Evolutionary conservation across 2,329 filamentous ascomycete genomes (phyloP).

Genomic region (Lachnellula willkommii): DNA sequence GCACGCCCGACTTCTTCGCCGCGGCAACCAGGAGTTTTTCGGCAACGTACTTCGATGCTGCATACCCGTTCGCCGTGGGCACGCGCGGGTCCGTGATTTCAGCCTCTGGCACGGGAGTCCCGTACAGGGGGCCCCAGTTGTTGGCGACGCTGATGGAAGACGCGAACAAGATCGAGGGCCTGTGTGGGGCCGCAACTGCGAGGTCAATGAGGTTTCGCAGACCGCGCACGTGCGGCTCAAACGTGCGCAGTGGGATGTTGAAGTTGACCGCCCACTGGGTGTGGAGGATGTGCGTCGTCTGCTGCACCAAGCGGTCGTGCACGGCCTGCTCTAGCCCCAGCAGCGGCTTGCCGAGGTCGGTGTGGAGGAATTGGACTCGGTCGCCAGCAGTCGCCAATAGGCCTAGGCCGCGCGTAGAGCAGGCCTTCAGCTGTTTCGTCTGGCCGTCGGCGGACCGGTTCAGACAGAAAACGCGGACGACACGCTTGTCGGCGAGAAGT

Average conservation of each 20-base stretch:
- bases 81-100: conserved; percentile 32
- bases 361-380: conserved; percentile 41
- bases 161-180: conserved; percentile 21
- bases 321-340: conserved; percentile 41
- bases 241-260: conserved; percentile 32
- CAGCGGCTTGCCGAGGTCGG: conserved; percentile 41
- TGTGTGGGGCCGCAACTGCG: conserved; percentile 4
- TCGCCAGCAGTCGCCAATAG: background rate
- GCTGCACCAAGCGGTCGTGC: conserved; percentile 16
- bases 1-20: conserved; percentile 32
- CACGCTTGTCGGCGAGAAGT: too few relatives aligned
- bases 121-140: background rate
- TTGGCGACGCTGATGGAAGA: conserved; percentile 22
- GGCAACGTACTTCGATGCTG: conserved; percentile 25
- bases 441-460: too few relatives aligned
- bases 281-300: conserved; percentile 21
- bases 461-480: too few relatives aligned
- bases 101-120: conserved; percentile 33
- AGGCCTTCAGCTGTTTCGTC: too few relatives aligned
- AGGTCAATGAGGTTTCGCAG: conserved; percentile 36
- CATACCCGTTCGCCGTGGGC: conserved; percentile 25
- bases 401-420: background rate
- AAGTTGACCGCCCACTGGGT: conserved; percentile 37
- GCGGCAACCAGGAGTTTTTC: conserved; percentile 38
- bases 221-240: conserved; percentile 34